These are phyloP conservation scores for Bruguiera sexangula DNA, from an alignment of 345 rosid species.

Conservation along the genomic window DNA sequence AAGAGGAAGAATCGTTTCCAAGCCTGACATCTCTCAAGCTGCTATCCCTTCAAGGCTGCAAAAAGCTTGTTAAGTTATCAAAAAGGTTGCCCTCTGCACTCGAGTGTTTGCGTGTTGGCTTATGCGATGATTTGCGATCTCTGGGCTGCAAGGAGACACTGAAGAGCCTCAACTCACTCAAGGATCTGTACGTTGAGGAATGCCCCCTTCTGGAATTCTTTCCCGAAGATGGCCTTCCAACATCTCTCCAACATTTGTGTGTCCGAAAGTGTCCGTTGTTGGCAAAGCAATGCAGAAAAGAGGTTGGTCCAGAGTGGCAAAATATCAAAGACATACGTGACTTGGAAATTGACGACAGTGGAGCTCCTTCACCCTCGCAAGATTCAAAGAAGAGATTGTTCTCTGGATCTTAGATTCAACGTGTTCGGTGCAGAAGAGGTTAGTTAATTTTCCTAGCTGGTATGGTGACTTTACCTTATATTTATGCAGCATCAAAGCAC, in stretches of 20 bases:
- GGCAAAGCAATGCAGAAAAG: neutral
- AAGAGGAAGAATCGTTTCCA: too few species aligned
- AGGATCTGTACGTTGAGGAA: conserved; percentile 28
- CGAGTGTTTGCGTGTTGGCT: conserved; percentile 17
- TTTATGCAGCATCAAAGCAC: too few species aligned
- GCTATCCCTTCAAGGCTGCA: conserved; percentile 24
- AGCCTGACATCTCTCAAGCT: conserved; percentile 21
- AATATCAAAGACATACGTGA: conserved; percentile 2
- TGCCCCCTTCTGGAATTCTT: conserved; percentile 30
- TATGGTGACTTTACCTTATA: too few species aligned
- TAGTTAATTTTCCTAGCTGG: neutral
- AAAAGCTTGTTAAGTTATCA: conserved; percentile 21
- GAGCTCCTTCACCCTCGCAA: neutral
- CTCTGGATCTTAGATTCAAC: neutral
- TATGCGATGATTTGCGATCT: conserved; percentile 17
- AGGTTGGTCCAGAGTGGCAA: neutral
- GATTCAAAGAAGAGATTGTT: neutral
- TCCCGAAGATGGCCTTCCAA: conserved; percentile 32
- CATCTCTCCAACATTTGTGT: conserved; percentile 22
- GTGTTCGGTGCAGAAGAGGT: neutral
- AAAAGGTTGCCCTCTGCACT: conserved; percentile 14
- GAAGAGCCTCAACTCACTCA: conserved; percentile 23
- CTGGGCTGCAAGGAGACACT: conserved; percentile 16
- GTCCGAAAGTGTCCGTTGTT: conserved; percentile 10
- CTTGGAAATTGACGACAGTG: neutral